Base-by-base conservation (phyloP, 208 protist genomes). In the Trypanosoma boissoni region DNA sequence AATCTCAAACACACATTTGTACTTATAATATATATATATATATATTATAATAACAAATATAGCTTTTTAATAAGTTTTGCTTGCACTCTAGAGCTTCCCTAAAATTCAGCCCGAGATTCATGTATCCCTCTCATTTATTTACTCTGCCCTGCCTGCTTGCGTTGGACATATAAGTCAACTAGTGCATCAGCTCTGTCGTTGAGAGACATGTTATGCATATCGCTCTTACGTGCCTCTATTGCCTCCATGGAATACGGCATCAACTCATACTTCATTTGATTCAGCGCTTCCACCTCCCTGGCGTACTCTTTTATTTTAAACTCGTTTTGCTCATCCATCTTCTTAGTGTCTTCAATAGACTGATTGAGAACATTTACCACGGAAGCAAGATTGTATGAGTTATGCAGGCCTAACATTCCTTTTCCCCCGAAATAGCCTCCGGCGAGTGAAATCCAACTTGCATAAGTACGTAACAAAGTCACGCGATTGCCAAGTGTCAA, bases 371-470 rank as follows among this genome's bases (percentile, higher is more conserved):
- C 64, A 48, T 68, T 68, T 26, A 90, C 58, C 16, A 91, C 76
- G 18, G 70, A 66, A 0, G 46, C 42, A 28, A 85, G 48, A 26
- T 88, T 74, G 50, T 80, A 72, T 28, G 64, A 57, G 31, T 68
- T 84, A 68, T 95, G 86, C 7, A 76, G 18, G 23, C 63, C 78
- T 9, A 82, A 46, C 60, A 81, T 83, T n/a, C 58, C 68, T 53
- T 81, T 89, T 23, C 83, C 85, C 21, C 88, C 88, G 72, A 76
- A 73, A 71, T 92, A 95, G 51, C 88, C 88, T 18, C 80, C 80
- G 0, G 72, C 72, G 24, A 92, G 57, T 16, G 84, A 75, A 26
- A 92, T 83, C 74, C 76, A 91, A 32, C 83, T 83, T 23, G 74
- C 76, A 69, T 92, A 95, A 18, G 42, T 58, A 9, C 74, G 80